Percentiles rank a stretch among this genome's conserved stretches.
phyloP scores from a whole-genome alignment of 1,284 basidiomycete species.

The Ceratobasidium papillatum region DNA sequence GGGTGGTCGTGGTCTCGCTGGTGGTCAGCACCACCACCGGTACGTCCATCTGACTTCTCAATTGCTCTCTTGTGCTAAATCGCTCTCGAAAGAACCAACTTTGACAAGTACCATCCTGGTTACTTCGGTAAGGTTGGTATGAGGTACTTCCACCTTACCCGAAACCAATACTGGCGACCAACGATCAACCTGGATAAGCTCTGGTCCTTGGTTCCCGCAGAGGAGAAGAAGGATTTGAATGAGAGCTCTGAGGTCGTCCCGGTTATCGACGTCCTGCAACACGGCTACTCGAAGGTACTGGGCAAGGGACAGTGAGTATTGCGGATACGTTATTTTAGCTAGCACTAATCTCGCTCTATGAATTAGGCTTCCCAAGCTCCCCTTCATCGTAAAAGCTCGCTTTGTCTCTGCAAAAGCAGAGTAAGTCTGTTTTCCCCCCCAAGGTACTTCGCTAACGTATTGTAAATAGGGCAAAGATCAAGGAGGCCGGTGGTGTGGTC shows the following conservation, averaged over 20 bases:
- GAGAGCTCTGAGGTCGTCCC: constrained; percentile 82
- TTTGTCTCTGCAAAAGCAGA: constrained; percentile 91
- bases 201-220: constrained; percentile 80
- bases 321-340: neutral
- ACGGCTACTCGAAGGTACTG: constrained; percentile 92
- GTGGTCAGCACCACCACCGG: constrained; percentile 99
- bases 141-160: constrained; percentile 96
- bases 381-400: constrained; percentile 96
- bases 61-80: neutral
- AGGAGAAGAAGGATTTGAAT: constrained; percentile 76
- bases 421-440: constrained; percentile 59
- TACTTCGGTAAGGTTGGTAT: constrained; percentile 99
- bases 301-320: constrained; percentile 80
- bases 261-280: constrained; percentile 86
- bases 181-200: constrained; percentile 98
- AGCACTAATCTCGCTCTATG: constrained; percentile 29
- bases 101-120: constrained; percentile 97
- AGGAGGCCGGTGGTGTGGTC: constrained; percentile 93
- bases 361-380: constrained; percentile 75
- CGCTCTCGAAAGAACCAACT: constrained; percentile 69
- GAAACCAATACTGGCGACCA: constrained; percentile 90
- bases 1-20: constrained; percentile 99
- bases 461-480: constrained; percentile 74
- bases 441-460: neutral
- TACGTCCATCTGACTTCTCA: constrained; percentile 55